Percentiles rank a stretch among this genome's conserved stretches.
Conservation (phyloP, 208 protist genomes). For the Trypanosoma conorhini region DNA sequence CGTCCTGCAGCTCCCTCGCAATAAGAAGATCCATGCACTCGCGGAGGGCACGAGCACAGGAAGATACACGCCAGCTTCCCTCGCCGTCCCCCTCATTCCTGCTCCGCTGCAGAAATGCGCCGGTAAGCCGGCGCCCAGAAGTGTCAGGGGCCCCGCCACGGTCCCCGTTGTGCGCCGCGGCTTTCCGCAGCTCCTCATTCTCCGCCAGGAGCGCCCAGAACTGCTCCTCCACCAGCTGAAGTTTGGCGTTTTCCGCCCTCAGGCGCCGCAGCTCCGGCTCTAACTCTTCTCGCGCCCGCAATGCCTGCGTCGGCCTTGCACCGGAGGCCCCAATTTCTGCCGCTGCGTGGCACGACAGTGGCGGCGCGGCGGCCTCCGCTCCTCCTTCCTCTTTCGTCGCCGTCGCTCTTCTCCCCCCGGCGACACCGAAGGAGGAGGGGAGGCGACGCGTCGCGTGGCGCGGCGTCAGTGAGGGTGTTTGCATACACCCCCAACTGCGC, state of each 20-base stretch:
- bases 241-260: constrained; percentile 13
- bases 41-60: constrained; percentile 2
- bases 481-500: background rate
- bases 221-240: constrained; percentile 12
- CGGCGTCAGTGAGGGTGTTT: background rate
- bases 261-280: constrained; percentile 5
- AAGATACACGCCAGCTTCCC: background rate
- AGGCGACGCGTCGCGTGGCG: background rate
- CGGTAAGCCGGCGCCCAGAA: background rate
- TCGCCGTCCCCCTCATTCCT: background rate
- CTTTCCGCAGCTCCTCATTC: constrained; percentile 14
- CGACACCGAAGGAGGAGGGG: background rate
- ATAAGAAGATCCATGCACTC: constrained; percentile 27
- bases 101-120: background rate
- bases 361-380: background rate
- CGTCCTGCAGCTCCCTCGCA: background rate
- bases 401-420: background rate
- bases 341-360: background rate
- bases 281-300: background rate
- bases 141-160: background rate
- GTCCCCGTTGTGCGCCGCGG: background rate
- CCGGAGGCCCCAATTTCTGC: background rate
- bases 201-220: constrained; percentile 22
- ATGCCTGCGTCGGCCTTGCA: background rate
- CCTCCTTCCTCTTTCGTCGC: no score